Conservation (phyloP, 257 asterid species). For the Solanum peruvianum region DNA sequence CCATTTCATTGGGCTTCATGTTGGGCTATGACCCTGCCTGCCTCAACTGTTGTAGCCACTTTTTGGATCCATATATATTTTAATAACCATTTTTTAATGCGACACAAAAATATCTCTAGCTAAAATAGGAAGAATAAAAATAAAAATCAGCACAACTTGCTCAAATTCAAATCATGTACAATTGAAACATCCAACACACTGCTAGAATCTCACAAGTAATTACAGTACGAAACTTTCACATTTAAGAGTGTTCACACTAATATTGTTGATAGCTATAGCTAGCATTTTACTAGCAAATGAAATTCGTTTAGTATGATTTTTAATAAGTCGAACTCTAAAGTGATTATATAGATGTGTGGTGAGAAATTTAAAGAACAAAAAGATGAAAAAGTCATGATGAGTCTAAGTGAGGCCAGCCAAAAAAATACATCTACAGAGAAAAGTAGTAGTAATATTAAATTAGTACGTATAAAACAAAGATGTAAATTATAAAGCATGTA, state of each 20-base stretch:
- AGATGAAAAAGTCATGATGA: slow-evolving; percentile 8
- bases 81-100: background rate
- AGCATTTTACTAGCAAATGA: background rate
- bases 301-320: background rate
- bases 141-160: background rate
- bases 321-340: background rate
- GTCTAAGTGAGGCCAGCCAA: background rate
- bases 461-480: background rate
- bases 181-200: background rate
- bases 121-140: background rate
- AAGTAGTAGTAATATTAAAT: background rate
- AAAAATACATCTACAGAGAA: background rate
- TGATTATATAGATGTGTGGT: background rate
- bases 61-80: background rate
- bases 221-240: background rate
- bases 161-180: background rate
- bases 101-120: background rate
- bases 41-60: background rate
- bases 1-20: background rate
- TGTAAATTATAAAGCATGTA: background rate
- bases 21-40: background rate
- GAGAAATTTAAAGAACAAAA: background rate
- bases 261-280: background rate
- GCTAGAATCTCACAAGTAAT: background rate
- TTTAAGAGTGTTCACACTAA: background rate